Base-by-base conservation (phyloP, 1,284 basidiomycete genomes). In the Ustilago loliicola region DNA sequence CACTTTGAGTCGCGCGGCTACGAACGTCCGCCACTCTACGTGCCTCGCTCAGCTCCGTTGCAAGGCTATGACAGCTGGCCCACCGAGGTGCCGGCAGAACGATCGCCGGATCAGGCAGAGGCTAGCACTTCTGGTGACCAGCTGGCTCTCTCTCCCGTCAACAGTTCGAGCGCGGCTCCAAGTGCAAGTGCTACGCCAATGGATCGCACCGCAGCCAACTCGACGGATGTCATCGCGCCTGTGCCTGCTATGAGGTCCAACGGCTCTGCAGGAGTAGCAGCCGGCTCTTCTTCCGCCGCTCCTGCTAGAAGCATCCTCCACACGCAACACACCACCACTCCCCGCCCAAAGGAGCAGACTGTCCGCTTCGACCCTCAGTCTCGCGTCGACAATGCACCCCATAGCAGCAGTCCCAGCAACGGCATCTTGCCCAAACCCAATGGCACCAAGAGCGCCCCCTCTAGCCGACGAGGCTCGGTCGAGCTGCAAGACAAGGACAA, bases 331-430 rank as follows among this genome's bases (percentile, higher is more conserved):
- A 7, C 56, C 2, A n/a, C 29, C 17, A 29, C 53, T 3, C 27
- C 63, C 30, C 75, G 75, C 5, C 38, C 70, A 19, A 64, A 59
- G 17, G 70, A 77, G 4, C 75, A 77, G 27, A 55, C 64, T 17
- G 75, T 77, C 11, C 75, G 75, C 29, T 77, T 77, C 32, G 75
- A 77, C 51, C 73, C 73, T 3, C 61, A 72, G 25, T 76, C 55
- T 48, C 73, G 68, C 21, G 47, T 76, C 34, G 68, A 68, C 47
- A 38, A 53, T 36, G 73, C 73, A 15, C 23, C 61, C 11, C 36
- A 38, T 9, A 23, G 29, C 13, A 9, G 23, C 21, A 45, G 21
- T 21, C n/a, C 1, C 19, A 58, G 2, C 64, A 65, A 51, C 11
- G 48, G 51, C 15, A 30, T 51, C 13, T 13, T 30, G 2, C 19